phyloP scores from a whole-genome alignment of 495 filamentous ascomycete species.

The Xylaria scruposa region DNA sequence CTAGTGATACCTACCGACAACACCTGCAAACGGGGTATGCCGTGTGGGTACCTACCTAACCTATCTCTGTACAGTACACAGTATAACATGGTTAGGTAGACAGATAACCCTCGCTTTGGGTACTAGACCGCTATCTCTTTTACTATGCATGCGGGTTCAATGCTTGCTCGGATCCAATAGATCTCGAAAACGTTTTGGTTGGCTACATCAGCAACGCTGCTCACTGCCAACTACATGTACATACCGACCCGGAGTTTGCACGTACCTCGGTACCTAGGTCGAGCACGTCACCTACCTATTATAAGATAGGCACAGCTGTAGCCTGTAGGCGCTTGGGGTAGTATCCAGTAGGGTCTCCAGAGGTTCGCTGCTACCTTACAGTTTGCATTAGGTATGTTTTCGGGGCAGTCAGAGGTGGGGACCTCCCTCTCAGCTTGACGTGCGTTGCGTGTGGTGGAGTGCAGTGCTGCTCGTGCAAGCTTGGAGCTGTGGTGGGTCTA shows the following conservation, averaged over 20 bases:
- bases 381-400: neutral
- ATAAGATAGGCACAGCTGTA: neutral
- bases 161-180: neutral
- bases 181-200: slow-evolving; percentile 8
- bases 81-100: neutral
- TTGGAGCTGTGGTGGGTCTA: slow-evolving; percentile 15
- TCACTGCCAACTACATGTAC: neutral
- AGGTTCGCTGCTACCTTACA: neutral
- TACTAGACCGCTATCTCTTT: slow-evolving; percentile 1
- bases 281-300: slow-evolving; percentile 22
- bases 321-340: neutral
- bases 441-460: neutral
- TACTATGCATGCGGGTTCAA: slow-evolving; percentile 5
- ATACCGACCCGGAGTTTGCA: neutral
- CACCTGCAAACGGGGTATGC: neutral
- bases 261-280: neutral
- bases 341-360: too few relatives aligned
- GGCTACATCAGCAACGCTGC: neutral
- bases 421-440: slow-evolving; percentile 3
- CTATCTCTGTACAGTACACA: too few relatives aligned
- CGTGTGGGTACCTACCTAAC: neutral
- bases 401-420: slow-evolving; percentile 1
- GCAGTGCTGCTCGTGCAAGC: neutral
- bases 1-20: neutral
- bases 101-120: neutral